These are phyloP conservation scores for Leishmania tarentolae DNA, from an alignment of 208 protist genomes.

Conservation along the genomic window DNA sequence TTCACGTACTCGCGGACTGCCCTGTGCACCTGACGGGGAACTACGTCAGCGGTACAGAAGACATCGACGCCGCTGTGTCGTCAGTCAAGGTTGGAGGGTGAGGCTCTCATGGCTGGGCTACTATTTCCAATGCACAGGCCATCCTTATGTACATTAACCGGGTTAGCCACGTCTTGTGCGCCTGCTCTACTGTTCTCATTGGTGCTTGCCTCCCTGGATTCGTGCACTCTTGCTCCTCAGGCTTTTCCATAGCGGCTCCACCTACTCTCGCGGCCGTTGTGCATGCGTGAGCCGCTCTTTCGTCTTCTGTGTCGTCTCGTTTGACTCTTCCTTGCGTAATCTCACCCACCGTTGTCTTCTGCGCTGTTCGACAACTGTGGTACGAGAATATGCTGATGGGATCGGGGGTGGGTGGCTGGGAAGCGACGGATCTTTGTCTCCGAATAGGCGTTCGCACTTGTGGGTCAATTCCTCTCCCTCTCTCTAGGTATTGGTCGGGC, in stretches of 20 bases:
- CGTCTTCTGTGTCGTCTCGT: too few relatives aligned
- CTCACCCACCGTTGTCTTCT: background rate
- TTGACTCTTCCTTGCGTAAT: background rate
- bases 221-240: background rate
- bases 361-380: background rate
- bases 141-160: background rate
- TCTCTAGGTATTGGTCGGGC: background rate
- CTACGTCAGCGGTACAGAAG: constrained; percentile 52
- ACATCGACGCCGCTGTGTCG: constrained; percentile 41
- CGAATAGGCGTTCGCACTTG: background rate
- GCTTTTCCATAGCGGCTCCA: too few relatives aligned
- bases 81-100: background rate
- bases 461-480: background rate
- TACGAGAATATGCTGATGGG: background rate
- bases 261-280: background rate
- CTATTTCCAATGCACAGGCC: background rate
- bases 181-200: background rate
- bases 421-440: background rate
- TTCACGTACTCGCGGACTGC: constrained; percentile 64
- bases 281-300: background rate
- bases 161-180: background rate
- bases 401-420: background rate
- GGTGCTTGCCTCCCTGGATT: background rate
- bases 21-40: constrained; percentile 68
- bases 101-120: background rate